Evolutionary conservation across 768 basidiomycete species (phyloP), one percentile per base, ranked within the genome.

Genomic region (Termitomyces sp.): DNA sequence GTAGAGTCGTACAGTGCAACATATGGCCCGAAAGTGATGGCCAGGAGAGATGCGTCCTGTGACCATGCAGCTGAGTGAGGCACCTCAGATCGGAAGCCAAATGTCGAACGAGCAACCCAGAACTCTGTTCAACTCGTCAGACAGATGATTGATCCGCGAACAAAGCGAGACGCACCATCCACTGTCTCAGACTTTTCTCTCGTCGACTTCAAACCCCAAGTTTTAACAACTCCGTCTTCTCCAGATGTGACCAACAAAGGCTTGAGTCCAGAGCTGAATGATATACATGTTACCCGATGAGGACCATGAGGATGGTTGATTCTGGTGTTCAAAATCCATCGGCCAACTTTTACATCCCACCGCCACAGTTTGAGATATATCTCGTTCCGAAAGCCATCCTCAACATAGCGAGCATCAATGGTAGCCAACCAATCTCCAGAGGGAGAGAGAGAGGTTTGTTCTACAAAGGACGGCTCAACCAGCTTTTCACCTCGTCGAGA

Each of bases 361-460:
- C 72, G 74, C 96, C 97, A 99, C 34, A 98, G 70, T 73, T 98
- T 98, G 53, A 99, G 77, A 66, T 87, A 87, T 30, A 86, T 76
- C 70, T 87, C 93, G 26, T 74, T 74, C 59, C 77, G 83, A 69
- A 84, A 84, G 12, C 73, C 75, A 22, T 81, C 82, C 42, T 88
- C 85, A 5, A 80, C 85, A 53, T 83, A 78, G 53, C 94, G 80
- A 30, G 72, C 70, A 70, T 99, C 96, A 24, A 92, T 69, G 1
- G 96, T 95, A 5, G 93, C 93, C 83, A 99, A 83, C 95, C 96
- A 98, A 45, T 82, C 77, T 10, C 87, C 87, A n/a, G 73, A 75
- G 1, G 79, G 66, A 5, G 88, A 88, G 55, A 95, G 74, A 5
- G 77, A 81, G 6, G 79, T 81, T 10, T 75, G 76, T 47, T 91